Percentiles rank a stretch among this genome's conserved stretches.
Evolutionary conservation across 441 rosid genomes (phyloP).

Genomic region (Dalechampia spathulata): DNA sequence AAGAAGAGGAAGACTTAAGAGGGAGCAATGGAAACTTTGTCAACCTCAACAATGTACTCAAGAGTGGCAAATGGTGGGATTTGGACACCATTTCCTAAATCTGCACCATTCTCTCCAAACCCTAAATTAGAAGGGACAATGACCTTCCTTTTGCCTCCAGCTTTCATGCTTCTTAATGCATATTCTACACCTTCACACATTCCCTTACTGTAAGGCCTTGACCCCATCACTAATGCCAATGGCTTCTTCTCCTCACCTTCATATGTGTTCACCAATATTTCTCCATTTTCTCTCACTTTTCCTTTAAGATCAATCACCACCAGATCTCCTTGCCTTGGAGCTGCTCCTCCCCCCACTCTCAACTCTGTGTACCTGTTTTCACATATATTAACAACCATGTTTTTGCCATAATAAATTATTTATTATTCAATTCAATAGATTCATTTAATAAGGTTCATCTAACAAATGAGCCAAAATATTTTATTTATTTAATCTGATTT

Average conservation of each 20-base stretch:
- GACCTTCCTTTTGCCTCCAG: constrained; percentile 80
- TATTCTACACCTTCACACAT: constrained; percentile 79
- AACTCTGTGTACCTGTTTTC: constrained; percentile 60
- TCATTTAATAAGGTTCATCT: too few species aligned
- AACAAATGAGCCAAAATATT: too few species aligned
- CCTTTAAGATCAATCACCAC: constrained; percentile 75
- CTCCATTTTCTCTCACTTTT: constrained; percentile 43
- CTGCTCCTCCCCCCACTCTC: constrained; percentile 63
- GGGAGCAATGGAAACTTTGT: constrained; percentile 79
- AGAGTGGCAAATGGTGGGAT: constrained; percentile 63
- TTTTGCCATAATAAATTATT: too few species aligned
- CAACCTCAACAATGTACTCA: constrained; percentile 67
- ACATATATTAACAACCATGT: neutral
- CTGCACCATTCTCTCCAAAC: constrained; percentile 63
- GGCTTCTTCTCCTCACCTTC: constrained; percentile 53
- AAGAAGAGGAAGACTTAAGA: constrained; percentile 29
- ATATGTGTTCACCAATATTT: constrained; percentile 62
- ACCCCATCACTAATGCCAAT: constrained; percentile 65
- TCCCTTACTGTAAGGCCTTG: constrained; percentile 83
- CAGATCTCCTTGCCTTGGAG: constrained; percentile 67
- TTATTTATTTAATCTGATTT: too few species aligned
- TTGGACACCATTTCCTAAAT: constrained; percentile 47
- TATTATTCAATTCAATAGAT: too few species aligned
- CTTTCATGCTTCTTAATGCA: constrained; percentile 60
- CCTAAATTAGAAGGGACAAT: constrained; percentile 65